Conservation (phyloP, 139 green algal species). For the Yamagishiella unicocca region DNA sequence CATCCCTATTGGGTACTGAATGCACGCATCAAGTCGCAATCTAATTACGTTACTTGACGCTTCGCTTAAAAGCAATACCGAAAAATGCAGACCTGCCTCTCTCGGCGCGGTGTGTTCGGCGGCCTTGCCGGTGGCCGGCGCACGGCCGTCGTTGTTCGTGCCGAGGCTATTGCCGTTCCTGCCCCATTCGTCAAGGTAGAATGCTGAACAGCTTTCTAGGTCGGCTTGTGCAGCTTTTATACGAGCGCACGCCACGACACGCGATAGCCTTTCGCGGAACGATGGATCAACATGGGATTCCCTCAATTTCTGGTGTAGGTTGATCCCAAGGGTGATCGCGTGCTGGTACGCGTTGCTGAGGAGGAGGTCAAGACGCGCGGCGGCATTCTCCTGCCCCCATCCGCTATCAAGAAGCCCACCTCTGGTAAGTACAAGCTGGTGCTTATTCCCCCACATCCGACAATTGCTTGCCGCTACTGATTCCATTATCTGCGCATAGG, state of each 20-base stretch:
- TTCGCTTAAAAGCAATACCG: background rate
- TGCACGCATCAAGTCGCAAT: background rate
- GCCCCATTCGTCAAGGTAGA: constrained; percentile 59
- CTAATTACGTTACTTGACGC: no score
- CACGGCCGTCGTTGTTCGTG: constrained; percentile 31
- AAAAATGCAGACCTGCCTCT: constrained; percentile 46
- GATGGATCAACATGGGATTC: no score
- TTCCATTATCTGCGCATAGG: constrained; percentile 45
- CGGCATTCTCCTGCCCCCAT: constrained; percentile 92
- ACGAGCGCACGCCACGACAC: no score
- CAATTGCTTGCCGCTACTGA: background rate
- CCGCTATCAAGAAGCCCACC: constrained; percentile 88
- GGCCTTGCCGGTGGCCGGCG: constrained; percentile 17
- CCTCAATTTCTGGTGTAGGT: constrained; percentile 75
- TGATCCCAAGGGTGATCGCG: constrained; percentile 87
- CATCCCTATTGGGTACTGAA: background rate
- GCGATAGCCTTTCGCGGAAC: no score
- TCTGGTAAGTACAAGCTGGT: constrained; percentile 56
- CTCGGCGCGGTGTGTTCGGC: constrained; percentile 32
- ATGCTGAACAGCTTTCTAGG: no score
- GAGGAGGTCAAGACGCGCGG: constrained; percentile 86
- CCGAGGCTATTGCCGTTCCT: constrained; percentile 54
- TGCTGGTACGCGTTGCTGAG: constrained; percentile 90
- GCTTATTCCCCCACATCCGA: no score
- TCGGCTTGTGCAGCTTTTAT: no score